Evolutionary conservation across 768 basidiomycete species (phyloP), one percentile per base, ranked within the genome.

Genomic region (Fomitopsis serialis): DNA sequence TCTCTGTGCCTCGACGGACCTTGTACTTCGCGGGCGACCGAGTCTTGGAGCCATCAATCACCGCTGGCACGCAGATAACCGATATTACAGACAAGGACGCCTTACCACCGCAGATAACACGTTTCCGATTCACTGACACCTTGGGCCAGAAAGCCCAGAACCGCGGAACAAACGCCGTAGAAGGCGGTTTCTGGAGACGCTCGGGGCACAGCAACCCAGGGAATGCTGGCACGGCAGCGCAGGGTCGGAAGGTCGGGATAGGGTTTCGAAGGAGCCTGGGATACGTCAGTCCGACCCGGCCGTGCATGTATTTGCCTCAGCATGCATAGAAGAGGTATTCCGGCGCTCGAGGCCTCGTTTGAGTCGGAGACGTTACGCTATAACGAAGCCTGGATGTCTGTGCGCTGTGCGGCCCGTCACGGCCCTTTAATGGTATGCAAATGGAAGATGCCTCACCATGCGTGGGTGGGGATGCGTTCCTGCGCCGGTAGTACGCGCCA

Each of bases 91-190:
- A 40, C 37, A 40, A 17, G 8, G 15, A 29, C 46, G 25, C 46
- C 46, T 47, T 47, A 47, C 6, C 9, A 11, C 46, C 46, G 46
- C 46, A 47, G 46, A 47, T 47, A 17, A 47, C 46, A 47, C 46
- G 29, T 34, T 23, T 17, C 37, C 37, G 22, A 45, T 45, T 45
- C 44, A 22, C 23, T 45, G 37, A 40, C 37, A 40, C 6, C 29
- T 24, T 13, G 27, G 24, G 19, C 8, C 29, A 47, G 46, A 32
- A 34, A 12, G 46, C 27, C 46, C 46, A 47, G 29, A 47, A 27
- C n/a, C n/a, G 23, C 46, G 24, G 46, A 23, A 47, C 23, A 47
- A 47, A 11, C 27, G 25, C 29, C 46, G 25, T 32, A 25, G 46
- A 24, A 29, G 25, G 23, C 46, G 46, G 29, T 47, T 27, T 21